Conservation (phyloP, 2,329 filamentous ascomycete species). For the Aspergillus quadricinctus region DNA sequence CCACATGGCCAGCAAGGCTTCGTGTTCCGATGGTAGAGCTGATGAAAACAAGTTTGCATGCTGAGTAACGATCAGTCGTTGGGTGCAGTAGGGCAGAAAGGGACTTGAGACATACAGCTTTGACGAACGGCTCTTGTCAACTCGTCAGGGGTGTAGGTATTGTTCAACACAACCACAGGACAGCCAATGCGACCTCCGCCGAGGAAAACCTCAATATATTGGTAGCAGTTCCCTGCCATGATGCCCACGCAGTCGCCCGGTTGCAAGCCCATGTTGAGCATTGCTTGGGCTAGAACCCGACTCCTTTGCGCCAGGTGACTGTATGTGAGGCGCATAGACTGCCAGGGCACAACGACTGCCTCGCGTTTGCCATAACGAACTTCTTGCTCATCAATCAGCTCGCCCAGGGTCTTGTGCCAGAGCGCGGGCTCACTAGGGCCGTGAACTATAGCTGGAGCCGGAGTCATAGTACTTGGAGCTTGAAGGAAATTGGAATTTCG, state of each 20-base stretch:
- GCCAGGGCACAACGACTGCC: constrained; percentile 18
- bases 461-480: not conserved
- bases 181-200: constrained; percentile 31
- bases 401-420: constrained; percentile 15
- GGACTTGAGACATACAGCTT: constrained; percentile 14
- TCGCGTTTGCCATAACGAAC: constrained; percentile 3
- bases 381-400: constrained; percentile 20
- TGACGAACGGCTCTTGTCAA: constrained; percentile 13
- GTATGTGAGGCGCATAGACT: constrained; percentile 17
- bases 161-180: constrained; percentile 31
- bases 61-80: constrained; percentile 6
- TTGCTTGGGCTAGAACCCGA: constrained; percentile 47
- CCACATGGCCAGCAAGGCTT: constrained; percentile 16
- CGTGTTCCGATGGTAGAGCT: constrained; percentile 16
- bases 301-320: constrained; percentile 15
- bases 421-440: constrained; percentile 18
- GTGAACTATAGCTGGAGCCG: constrained; percentile 12
- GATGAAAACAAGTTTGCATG: constrained; percentile 25
- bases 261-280: constrained; percentile 61
- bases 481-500: not conserved
- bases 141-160: constrained; percentile 26
- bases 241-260: constrained; percentile 65
- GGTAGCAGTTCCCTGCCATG: constrained; percentile 57
- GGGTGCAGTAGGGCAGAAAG: not conserved
- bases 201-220: constrained; percentile 58